Base-by-base conservation (phyloP, 345 rosid genomes). In the Salix brachista region DNA sequence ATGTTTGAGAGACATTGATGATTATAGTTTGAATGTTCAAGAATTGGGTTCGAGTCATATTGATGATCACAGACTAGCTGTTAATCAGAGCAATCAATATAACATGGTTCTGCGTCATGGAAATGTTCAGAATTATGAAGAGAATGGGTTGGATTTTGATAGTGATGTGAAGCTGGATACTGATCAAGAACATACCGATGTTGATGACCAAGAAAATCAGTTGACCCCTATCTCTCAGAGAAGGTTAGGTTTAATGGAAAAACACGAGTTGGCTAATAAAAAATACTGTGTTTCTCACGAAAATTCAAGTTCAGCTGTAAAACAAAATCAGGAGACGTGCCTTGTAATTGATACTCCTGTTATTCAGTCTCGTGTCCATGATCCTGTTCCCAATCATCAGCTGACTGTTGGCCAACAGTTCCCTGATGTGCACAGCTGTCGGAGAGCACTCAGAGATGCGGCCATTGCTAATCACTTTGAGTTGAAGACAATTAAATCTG, bases 381-480 rank as follows among this genome's bases (percentile, higher is more conserved):
- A 86, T 78, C 65, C 80, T 60, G 71, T 66, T 80, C 75, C 90
- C 65, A 75, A 41, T 70, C 87, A 41, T 80, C 89, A 93, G 78
- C 85, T 96, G 52, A 72, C 89, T 0, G 98, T 93, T 46, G 98
- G 97, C 58, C 96, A 93, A 82, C 96, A 96, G 85, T 96, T 96
- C 78, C 92, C 94, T 0, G 98, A 96, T 83, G 99, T 93, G 28
- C 89, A 86, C 79, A 93, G 98, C 84, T 96, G 98, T 67, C 91
- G 96, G 61, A 88, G 98, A 86, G 98, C 94, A 21, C 67, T 96
- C 81, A 86, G 98, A 79, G 99, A 96, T 76, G 89, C 91, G 46
- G 98, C 98, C 7, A 93, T 96, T 72, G 99, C 96, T 65, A 91
- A 87, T 80, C 99, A 89, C 75, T 96, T 96, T 72, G 99, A 96